Evolutionary conservation across 176 grass and related monocot genomes (phyloP), one percentile per base, ranked within the genome.

Genomic region (Aegilops sharonensis): DNA sequence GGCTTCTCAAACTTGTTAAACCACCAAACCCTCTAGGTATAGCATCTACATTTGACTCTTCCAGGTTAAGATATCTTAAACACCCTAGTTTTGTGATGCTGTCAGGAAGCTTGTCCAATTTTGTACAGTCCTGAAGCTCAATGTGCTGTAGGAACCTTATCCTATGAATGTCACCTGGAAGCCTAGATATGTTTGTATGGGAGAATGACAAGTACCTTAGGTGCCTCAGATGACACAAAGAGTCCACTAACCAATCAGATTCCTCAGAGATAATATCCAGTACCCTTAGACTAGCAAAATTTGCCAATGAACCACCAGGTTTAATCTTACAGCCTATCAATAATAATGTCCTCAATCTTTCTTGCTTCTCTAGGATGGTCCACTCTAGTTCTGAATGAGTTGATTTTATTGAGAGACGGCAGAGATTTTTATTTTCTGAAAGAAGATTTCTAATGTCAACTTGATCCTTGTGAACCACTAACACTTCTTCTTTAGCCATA

Each of bases 61-160:
- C 0, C 0, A 50, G 2, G 13, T 15, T 3, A 1, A 15, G 24
- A 59, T 59, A 77, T 64, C 72, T 85, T 68, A 85, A 11, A 14
- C 20, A 48, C 1, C 13, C 21, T 31, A 85, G 75, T 59, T 21
- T 59, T 18, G 54, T 59, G 18, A 59, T 21, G 18, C 2, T 59
- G 30, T 68, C 6, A 1, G 84, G 84, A 39, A 86, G 84, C 4
- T 35, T 30, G 2, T 9, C 15, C 34, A 86, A 59, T 6, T 11
- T 9, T 60, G 8, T 23, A 32, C 84, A 86, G 0, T 0, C 0
- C 0, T 5, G 0, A 2, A 86, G 13, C 0, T 2, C 4, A 29
- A 87, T 73, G 78, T 81, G 79, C 20, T 76, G 17, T 11, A 87
- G 48, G 14, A 75, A 66, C 64, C 14, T 87, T 39, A 87, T 45